Base-by-base conservation (phyloP, 495 filamentous ascomycete species). In the Peziza echinospora region DNA sequence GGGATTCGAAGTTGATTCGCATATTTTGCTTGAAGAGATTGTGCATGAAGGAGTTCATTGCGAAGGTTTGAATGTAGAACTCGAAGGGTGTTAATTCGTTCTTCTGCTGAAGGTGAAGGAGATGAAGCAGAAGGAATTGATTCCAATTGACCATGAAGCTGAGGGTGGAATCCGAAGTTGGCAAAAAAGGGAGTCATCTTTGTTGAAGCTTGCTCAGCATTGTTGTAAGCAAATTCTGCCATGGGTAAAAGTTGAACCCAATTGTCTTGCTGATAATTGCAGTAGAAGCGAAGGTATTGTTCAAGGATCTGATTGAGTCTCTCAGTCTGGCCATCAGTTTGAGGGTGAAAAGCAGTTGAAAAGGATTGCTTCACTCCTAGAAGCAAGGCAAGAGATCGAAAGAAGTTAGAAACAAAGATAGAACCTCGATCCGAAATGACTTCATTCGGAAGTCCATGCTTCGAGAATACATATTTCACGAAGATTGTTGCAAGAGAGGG, bases 401-500 rank as follows among this genome's bases (percentile, higher is more conserved):
- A 8, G n/a, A 34, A 34, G 26, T 34, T 34, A 8, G 26, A 34
- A n/a, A 34, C 26, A n/a, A 34, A 34, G 2, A 43, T 3, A 5
- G n/a, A 21, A 10, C 24, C 49, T 17, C 49, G 24, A 44, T 51
- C 49, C 1, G 46, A 7, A 1, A 51, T 43, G 2, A 51, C 49
- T 2, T 16, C 26, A 8, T 22, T 1, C 11, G 37, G 49, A 2
- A 39, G 24, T 19, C 49, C 23, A 21, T 5, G 40, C 3, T 25
- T 4, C 5, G 41, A 21, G 17, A 51, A 17, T 19, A 49, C 30
- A 4, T 25, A 2, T 1, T 42, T 21, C 5, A 44, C 16, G 11
- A 34, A 34, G 8, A 34, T 8, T 8, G n/a, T 8, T 8, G 26
- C 26, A 34, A 34, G 26, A 8, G 8, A 8, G 8, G 8, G 26